Percentiles rank a stretch among this genome's conserved stretches.
Conservation (phyloP, 2,329 filamentous ascomycete genomes). For the Kalaharituber pfeilii region DNA sequence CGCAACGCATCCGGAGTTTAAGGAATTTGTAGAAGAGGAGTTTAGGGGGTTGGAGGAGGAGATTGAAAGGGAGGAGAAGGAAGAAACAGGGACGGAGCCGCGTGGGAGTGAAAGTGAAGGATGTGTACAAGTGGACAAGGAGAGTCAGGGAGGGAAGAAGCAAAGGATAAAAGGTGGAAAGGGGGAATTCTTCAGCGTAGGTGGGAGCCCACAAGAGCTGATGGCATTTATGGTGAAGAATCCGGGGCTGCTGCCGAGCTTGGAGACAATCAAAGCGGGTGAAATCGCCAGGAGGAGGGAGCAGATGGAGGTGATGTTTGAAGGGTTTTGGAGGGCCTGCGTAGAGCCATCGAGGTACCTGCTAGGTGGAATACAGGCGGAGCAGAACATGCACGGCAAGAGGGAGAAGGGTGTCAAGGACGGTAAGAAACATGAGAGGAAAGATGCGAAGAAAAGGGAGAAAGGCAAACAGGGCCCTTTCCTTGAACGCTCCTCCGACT, state of each 20-base stretch:
- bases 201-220: slow-evolving; percentile 60
- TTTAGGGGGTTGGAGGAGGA: not conserved
- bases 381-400: not conserved
- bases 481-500: not conserved
- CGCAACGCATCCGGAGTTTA: slow-evolving; percentile 62
- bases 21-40: slow-evolving; percentile 46
- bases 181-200: slow-evolving; percentile 64
- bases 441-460: slow-evolving; percentile 34
- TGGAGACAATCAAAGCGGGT: slow-evolving; percentile 54
- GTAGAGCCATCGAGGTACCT: slow-evolving; percentile 43
- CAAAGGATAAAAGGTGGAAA: slow-evolving; percentile 35
- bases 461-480: too few species aligned
- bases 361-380: not conserved
- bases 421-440: slow-evolving; percentile 43
- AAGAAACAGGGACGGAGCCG: not conserved
- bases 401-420: slow-evolving; percentile 42
- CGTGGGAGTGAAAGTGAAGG: not conserved
- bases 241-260: slow-evolving; percentile 54
- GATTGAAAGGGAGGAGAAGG: not conserved
- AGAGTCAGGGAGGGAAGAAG: not conserved
- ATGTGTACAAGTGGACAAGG: too few species aligned
- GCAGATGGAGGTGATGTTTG: slow-evolving; percentile 65
- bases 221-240: slow-evolving; percentile 88
- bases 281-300: slow-evolving; percentile 51
- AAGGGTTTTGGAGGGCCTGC: slow-evolving; percentile 66